Base-by-base conservation (phyloP, 768 basidiomycete genomes). In the Rhodocollybia butyracea region DNA sequence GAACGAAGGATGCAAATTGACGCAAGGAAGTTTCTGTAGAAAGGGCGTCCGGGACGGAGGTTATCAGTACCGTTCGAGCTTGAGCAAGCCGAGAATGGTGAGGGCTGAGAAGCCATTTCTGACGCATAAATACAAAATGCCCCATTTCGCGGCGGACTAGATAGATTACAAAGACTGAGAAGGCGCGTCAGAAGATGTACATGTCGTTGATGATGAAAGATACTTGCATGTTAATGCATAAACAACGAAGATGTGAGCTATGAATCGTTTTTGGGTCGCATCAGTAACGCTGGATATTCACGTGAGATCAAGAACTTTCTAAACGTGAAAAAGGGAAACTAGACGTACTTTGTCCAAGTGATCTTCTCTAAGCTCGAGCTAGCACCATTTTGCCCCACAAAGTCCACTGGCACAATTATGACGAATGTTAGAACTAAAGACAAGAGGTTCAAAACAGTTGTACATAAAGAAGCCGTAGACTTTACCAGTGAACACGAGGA, bases 1-100 rank as follows among this genome's bases (percentile, higher is more conserved):
- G 88, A 2, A 88, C 77, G 60, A 84, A 84, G 57, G 78, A 80
- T 30, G 82, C 80, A 59, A 85, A 81, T 36, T 76, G 77, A 21
- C 73, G 67, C 12, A 83, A 66, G 32, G 76, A 74, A 26, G 71
- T 66, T 59, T 82, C 80, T 45, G 72, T 76, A 12, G 73, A 76
- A 22, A 81, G 66, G 53, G 82, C 77, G 34, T 79, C 74, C 0
- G 85, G 84, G 4, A 88, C 77, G 34, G 81, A 78, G 0, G 85
- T 85, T 55, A 89, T 76, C 50, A 89, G 79, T 12, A 89, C 84
- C 0, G 87, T 88, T 24, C 82, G 78, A 1, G 86, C 84, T 69
- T 86, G 85, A 7, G 86, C 78, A 11, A 81, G 74, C 5, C 71
- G 71, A 1, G 83, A 80, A 64, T 89, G 86, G 8, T 76, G 76